Evolutionary conservation across 192 early-diverging fungal species (phyloP).

Genomic region (Diversispora epigaea): DNA sequence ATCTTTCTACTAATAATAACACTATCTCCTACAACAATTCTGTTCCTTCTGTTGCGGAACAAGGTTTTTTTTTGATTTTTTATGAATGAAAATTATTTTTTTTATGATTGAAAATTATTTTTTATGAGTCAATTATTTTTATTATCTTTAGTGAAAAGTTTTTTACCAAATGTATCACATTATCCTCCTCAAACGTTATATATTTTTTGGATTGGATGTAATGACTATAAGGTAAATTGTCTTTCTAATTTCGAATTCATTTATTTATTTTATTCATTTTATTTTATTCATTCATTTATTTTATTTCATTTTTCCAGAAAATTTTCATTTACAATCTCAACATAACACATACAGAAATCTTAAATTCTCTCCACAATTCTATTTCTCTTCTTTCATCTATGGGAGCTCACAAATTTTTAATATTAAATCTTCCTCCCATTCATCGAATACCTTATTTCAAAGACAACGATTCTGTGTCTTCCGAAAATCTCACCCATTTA

Average conservation of each 20-base stretch:
- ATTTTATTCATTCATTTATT: background rate
- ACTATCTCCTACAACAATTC: background rate
- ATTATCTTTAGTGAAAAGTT: no score
- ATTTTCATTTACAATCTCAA: background rate
- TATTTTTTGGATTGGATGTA: no score
- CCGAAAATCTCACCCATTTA: background rate
- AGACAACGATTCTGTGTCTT: background rate
- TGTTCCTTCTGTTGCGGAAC: background rate
- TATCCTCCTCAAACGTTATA: no score
- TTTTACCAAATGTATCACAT: no score
- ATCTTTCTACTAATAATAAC: background rate
- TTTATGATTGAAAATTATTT: background rate
- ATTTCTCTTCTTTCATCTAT: background rate
- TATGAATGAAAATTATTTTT: no score
- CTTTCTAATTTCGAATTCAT: background rate
- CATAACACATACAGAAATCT: background rate
- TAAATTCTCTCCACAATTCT: background rate
- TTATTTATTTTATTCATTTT: background rate
- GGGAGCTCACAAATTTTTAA: background rate
- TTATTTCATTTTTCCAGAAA: background rate
- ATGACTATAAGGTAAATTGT: no score
- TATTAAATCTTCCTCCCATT: background rate
- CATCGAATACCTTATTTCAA: background rate
- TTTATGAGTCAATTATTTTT: background rate
- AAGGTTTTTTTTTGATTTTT: background rate